phyloP scores from a whole-genome alignment of 768 basidiomycete species.

The Serendipita indica region DNA sequence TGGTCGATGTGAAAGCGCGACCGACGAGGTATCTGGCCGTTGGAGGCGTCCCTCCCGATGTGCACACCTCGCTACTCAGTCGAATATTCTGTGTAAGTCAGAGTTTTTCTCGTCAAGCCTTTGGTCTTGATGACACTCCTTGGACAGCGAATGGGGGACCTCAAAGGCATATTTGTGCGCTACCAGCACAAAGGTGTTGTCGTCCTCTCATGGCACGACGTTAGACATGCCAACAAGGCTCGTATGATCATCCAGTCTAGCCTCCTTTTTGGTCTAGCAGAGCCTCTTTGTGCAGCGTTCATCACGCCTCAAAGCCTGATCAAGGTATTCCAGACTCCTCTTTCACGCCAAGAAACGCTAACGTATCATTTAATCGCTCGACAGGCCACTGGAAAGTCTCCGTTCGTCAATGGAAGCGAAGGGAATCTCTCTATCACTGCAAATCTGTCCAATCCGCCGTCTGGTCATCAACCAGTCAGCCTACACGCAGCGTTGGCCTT shows the following conservation, averaged over 20 bases:
- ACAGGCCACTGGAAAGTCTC: constrained; percentile 41
- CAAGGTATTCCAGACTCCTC: constrained; percentile 10
- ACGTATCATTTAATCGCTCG: constrained; percentile 14
- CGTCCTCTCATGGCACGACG: constrained; percentile 20
- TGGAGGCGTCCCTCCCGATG: background rate
- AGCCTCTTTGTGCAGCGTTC: background rate
- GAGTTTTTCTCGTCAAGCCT: background rate
- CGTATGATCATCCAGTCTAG: background rate
- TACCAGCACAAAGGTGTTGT: constrained; percentile 37
- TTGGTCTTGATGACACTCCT: background rate
- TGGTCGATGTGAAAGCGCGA: background rate
- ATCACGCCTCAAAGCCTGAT: background rate
- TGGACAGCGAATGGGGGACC: constrained; percentile 17
- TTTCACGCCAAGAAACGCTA: constrained; percentile 9
- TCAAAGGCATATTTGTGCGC: constrained; percentile 44
- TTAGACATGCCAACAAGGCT: constrained; percentile 11
- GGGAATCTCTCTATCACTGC: constrained; percentile 38
- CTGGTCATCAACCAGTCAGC: constrained; percentile 14
- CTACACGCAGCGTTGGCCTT: constrained; percentile 21
- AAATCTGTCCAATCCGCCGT: constrained; percentile 16
- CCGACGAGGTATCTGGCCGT: constrained; percentile 2
- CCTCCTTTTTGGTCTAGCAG: background rate
- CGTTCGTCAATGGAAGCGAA: constrained; percentile 37
- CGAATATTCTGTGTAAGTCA: background rate
- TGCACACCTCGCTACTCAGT: background rate